Evolutionary conservation across 192 early-diverging fungal species (phyloP).

Genomic region (Entomortierella chlamydospora): DNA sequence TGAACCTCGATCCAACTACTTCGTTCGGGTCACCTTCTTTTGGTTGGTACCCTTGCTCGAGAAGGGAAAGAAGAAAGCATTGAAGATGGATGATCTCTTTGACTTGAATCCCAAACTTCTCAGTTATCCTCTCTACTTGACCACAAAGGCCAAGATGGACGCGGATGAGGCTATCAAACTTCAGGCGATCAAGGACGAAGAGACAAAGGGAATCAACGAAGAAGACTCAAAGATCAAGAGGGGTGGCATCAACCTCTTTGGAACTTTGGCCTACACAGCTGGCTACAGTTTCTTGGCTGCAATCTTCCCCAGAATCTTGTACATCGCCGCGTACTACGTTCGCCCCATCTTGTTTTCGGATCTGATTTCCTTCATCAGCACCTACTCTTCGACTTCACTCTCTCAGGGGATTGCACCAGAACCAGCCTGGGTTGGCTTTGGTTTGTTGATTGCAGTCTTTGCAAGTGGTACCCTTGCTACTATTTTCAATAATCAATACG

Average conservation of each 20-base stretch:
- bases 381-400: background rate
- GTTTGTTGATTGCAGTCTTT: conserved; percentile 25
- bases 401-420: background rate
- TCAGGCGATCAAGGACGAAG: background rate
- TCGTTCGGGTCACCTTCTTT: conserved; percentile 43
- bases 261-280: conserved; percentile 3
- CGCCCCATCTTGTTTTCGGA: conserved; percentile 72
- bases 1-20: conserved; percentile 31
- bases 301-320: conserved; percentile 10
- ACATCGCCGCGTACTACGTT: conserved; percentile 39
- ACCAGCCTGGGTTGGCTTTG: conserved; percentile 24
- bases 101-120: conserved; percentile 30
- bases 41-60: conserved; percentile 53
- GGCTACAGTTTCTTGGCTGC: conserved; percentile 17
- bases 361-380: conserved; percentile 59
- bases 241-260: background rate
- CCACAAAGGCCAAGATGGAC: conserved; percentile 29
- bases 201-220: background rate
- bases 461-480: background rate
- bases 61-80: conserved; percentile 24
- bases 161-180: conserved; percentile 18
- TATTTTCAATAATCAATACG: conserved; percentile 27
- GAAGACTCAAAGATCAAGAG: background rate
- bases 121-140: conserved; percentile 33
- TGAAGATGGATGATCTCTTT: conserved; percentile 47